A percentile compares a stretch with the other conserved stretches of the same genome.
These are phyloP conservation scores for Antitrichia curtipendula DNA, from an alignment of 225 moss, liverwort and hornwort genomes.

Conservation along the genomic window DNA sequence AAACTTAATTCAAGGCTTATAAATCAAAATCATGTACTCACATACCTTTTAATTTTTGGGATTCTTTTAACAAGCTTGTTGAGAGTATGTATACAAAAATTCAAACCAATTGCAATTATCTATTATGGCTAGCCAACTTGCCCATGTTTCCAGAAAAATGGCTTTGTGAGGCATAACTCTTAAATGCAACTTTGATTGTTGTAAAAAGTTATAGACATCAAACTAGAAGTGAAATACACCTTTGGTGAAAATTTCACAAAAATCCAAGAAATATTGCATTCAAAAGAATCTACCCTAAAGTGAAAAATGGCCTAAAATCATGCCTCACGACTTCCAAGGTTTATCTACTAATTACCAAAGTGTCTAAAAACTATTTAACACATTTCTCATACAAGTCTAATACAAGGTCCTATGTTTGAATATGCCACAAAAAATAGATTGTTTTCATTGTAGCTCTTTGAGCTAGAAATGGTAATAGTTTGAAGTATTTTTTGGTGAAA, in stretches of 20 bases:
- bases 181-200: not conserved
- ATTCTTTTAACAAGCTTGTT: no score
- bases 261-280: not conserved
- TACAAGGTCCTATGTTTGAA: no score
- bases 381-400: not conserved
- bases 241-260: not conserved
- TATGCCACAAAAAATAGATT: not conserved
- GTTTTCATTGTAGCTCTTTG: not conserved
- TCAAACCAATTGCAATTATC: no score
- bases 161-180: no score
- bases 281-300: rapidly evolving
- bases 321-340: no score
- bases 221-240: not conserved
- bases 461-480: not conserved
- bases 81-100: no score
- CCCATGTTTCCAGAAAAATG: no score
- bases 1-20: not conserved
- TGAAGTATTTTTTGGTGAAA: no score
- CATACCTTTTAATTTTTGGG: no score
- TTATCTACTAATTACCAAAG: not conserved
- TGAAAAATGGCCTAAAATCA: no score
- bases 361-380: not conserved
- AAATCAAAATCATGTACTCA: no score
- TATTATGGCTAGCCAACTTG: rapidly evolving
- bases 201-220: not conserved